These are phyloP conservation scores for Lentinula sp. DNA, from an alignment of 768 basidiomycete species.

Conservation along the genomic window DNA sequence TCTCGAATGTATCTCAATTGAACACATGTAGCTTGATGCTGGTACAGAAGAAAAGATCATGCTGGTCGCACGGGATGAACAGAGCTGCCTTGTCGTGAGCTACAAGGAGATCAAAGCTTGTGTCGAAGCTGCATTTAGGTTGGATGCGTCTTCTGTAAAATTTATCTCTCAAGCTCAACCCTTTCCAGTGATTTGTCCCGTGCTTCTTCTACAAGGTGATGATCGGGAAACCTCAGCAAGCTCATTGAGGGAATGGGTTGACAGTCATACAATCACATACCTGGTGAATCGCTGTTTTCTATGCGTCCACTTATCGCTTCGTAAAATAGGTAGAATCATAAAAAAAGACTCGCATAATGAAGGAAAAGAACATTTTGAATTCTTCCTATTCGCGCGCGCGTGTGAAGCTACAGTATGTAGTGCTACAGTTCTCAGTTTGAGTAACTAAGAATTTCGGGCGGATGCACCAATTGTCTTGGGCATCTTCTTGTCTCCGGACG, in stretches of 20 bases:
- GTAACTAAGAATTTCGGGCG: background rate
- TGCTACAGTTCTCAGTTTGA: background rate
- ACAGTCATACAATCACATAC: background rate
- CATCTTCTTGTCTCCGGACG: slow-evolving; percentile 87
- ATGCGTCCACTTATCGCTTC: slow-evolving; percentile 3
- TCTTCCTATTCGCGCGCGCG: background rate
- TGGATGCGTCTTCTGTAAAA: slow-evolving; percentile 19
- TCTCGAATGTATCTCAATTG: background rate
- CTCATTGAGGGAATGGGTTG: background rate
- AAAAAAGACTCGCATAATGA: slow-evolving; percentile 60
- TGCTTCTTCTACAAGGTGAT: background rate
- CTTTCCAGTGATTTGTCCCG: slow-evolving; percentile 42
- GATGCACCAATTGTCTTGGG: slow-evolving; percentile 66
- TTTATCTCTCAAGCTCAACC: background rate
- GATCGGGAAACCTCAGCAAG: background rate
- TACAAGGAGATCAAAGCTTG: slow-evolving; percentile 89
- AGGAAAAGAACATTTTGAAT: slow-evolving; percentile 23
- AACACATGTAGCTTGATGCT: slow-evolving; percentile 65
- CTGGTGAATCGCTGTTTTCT: background rate
- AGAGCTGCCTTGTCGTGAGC: slow-evolving; percentile 89
- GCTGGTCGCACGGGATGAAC: slow-evolving; percentile 93
- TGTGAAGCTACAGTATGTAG: background rate
- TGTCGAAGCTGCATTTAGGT: slow-evolving; percentile 82
- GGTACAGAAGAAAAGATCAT: slow-evolving; percentile 93
- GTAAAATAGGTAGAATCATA: slow-evolving; percentile 66